These are phyloP conservation scores for Cucurbita moschata DNA, from an alignment of 306 rosid species.

Conservation along the genomic window DNA sequence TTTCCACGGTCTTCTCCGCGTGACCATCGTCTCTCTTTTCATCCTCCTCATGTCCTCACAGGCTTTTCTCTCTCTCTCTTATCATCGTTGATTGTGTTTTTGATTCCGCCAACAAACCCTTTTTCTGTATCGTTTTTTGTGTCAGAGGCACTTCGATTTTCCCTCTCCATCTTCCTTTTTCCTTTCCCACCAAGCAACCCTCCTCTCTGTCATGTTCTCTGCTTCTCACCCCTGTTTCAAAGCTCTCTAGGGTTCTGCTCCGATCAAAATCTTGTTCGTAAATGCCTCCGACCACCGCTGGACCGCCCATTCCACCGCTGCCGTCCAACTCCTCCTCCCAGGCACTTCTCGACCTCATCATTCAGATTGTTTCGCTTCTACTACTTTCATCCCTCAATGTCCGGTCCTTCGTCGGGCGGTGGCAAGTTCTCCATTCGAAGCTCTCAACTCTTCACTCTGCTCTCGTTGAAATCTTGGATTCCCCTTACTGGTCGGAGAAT, in stretches of 20 bases:
- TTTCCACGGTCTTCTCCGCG: background rate
- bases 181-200: conserved; percentile 21
- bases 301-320: conserved; percentile 1
- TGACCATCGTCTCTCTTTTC: background rate
- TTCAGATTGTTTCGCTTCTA: conserved; percentile 19
- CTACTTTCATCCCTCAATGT: conserved; percentile 32
- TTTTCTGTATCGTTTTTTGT: conserved; percentile 5
- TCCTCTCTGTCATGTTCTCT: background rate
- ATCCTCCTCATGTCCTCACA: background rate
- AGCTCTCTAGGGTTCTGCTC: background rate
- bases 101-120: background rate
- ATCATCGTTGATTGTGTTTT: background rate
- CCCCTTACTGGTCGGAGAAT: conserved; percentile 36
- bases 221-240: background rate
- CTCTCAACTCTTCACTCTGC: conserved; percentile 23
- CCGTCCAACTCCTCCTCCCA: conserved; percentile 21
- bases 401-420: conserved; percentile 30
- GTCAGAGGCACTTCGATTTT: conserved; percentile 8
- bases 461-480: conserved; percentile 22
- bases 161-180: background rate
- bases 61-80: background rate
- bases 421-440: conserved; percentile 35
- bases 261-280: background rate
- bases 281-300: conserved; percentile 9
- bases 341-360: conserved; percentile 35